Evolutionary conservation across 2,329 filamentous ascomycete species (phyloP), one percentile per base, ranked within the genome.

Genomic region (Claviceps paspali): DNA sequence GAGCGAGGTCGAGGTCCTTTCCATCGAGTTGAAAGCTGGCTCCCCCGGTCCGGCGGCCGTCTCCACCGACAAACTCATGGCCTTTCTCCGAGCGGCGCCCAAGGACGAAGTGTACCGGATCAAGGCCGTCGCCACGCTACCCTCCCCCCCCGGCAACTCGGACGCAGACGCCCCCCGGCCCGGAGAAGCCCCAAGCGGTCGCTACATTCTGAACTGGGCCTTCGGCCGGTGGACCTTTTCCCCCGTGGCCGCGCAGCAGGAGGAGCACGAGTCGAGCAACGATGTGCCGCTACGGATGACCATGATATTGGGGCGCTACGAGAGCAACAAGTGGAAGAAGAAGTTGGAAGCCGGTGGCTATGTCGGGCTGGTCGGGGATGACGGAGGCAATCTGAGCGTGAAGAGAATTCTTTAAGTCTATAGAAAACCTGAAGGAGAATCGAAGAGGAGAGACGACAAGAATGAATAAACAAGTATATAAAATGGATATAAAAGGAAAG

Each of bases 71-170:
- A 68, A 79, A 44, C 68, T 94, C 6, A 65, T 77, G 39, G 62
- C 63, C 8, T 63, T 96, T 2, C 68, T 96, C 23, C 65, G 68
- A 33, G 60, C 73, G 0, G 82, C 88, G 0, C 82, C 86, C 1
- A 94, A 92, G 54, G 91, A 98, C 46, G 87, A 96, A 53, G 76
- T 93, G 8, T 98, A 96, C 61, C 76, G 91, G 39, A 96, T 98
- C 56, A 98, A 98, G 58, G 83, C 73, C 9, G 61, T 75, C 8
- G 49, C 74, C 10, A 65, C 66, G 1, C 62, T 69, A 2, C 60
- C 65, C 0, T 53, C 62, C 0, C 49, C 60, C 0, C 63, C 74
- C 7, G 46, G 47, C 14, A 65, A 65, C 48, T 76, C 74, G 1
- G 69, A 73, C 38, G 61, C 65, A 18, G 64, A 69, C 28, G 48